Conservation (phyloP, 352 stramenopile species). For the Globisporangium takayamanum region DNA sequence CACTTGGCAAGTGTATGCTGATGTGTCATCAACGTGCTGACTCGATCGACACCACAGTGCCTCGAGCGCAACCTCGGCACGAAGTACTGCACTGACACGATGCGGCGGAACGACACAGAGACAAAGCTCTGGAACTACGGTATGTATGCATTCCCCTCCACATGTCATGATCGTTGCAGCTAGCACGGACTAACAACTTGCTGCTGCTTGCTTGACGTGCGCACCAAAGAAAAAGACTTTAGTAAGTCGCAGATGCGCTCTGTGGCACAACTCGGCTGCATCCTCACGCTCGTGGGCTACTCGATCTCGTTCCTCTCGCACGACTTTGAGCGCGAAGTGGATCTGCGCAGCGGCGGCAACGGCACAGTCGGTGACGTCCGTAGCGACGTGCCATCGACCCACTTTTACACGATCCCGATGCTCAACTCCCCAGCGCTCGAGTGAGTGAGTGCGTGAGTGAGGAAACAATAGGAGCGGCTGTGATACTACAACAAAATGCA, state of each 20-base stretch:
- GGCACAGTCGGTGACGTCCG: neutral
- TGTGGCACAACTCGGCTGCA: conserved; percentile 53
- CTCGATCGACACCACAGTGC: conserved; percentile 20
- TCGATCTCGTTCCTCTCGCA: conserved; percentile 63
- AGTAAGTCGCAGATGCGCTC: conserved; percentile 52
- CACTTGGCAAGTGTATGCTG: neutral
- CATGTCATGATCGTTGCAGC: no score
- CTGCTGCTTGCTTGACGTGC: neutral
- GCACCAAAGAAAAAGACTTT: conserved; percentile 34
- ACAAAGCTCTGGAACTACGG: conserved; percentile 73
- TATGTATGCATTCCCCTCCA: conserved; percentile 11
- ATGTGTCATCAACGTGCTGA: no score
- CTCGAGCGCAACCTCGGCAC: conserved; percentile 43
- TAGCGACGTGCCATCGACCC: conserved; percentile 4
- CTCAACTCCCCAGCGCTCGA: conserved; percentile 11
- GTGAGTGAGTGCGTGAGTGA: neutral
- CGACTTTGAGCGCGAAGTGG: conserved; percentile 25
- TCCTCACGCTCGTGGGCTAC: conserved; percentile 69
- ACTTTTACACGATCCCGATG: conserved; percentile 15
- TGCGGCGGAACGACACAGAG: conserved; percentile 44
- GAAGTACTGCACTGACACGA: conserved; percentile 54
- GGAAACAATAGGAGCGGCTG: neutral
- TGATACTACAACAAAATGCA: no score
- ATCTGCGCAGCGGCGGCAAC: neutral
- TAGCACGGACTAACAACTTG: neutral